Evolutionary conservation across 805 yeast species (phyloP).

Genomic region (Zygosaccharomyces bisporus): DNA sequence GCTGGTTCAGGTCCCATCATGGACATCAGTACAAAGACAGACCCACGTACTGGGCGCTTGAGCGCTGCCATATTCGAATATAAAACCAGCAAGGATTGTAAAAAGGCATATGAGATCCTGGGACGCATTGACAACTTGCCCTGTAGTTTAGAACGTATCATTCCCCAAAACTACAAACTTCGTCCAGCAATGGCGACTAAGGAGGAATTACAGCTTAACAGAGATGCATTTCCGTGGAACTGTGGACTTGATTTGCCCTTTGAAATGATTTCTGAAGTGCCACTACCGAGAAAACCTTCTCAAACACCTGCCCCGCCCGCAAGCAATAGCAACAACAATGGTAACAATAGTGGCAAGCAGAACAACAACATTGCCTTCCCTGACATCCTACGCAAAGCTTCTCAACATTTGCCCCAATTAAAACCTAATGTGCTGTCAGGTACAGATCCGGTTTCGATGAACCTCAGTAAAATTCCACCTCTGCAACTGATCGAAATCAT

Average conservation of each 20-base stretch:
- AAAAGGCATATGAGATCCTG: slow-evolving; percentile 28
- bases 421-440: slow-evolving; percentile 43
- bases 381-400: slow-evolving; percentile 48
- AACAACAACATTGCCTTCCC: slow-evolving; percentile 39
- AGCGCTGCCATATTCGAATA: slow-evolving; percentile 33
- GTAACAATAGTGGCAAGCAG: slow-evolving; percentile 3
- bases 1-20: slow-evolving; percentile 71
- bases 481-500: slow-evolving; percentile 65
- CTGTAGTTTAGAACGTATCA: slow-evolving; percentile 26
- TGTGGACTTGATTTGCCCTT: slow-evolving; percentile 33
- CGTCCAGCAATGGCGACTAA: slow-evolving; percentile 7
- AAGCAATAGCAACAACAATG: slow-evolving; percentile 5
- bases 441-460: slow-evolving; percentile 57
- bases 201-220: slow-evolving; percentile 22
- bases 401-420: slow-evolving; percentile 52
- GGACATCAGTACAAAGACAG: slow-evolving; percentile 44
- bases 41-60: slow-evolving; percentile 46
- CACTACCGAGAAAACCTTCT: slow-evolving; percentile 32
- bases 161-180: slow-evolving; percentile 25
- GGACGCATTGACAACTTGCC: slow-evolving; percentile 29
- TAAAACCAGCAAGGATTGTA: slow-evolving; percentile 26
- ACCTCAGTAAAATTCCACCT: slow-evolving; percentile 64
- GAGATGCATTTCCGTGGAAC: slow-evolving; percentile 35
- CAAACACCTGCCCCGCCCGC: slow-evolving; percentile 12
- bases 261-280: slow-evolving; percentile 36